Evolutionary conservation across 1,284 basidiomycete genomes (phyloP).

Genomic region (Malassezia nana): DNA sequence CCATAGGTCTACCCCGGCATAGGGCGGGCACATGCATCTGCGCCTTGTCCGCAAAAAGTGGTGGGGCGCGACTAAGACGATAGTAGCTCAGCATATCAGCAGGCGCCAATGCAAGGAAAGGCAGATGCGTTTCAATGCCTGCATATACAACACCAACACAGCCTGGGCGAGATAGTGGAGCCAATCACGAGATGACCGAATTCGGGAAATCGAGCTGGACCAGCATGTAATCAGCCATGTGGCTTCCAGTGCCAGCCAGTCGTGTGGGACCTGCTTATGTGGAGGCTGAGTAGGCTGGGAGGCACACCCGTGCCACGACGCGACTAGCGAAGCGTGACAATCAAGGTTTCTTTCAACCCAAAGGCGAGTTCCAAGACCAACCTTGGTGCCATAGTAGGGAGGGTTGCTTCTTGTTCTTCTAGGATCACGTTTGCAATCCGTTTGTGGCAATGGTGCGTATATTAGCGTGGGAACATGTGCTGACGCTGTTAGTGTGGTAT

Average conservation of each 20-base stretch:
- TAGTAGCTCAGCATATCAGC: neutral
- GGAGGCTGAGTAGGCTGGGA: neutral
- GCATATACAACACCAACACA: neutral
- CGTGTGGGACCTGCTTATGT: neutral
- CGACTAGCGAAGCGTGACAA: neutral
- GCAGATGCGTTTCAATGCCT: neutral
- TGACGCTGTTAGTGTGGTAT: slow-evolving; percentile 40
- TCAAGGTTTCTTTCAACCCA: neutral
- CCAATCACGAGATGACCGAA: neutral
- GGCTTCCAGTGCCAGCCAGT: neutral
- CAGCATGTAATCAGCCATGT: neutral
- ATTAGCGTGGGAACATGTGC: neutral
- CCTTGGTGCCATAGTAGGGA: neutral
- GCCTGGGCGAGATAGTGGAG: neutral
- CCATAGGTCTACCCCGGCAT: neutral
- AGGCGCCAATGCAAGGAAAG: neutral
- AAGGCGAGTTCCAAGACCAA: neutral
- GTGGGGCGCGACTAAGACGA: neutral
- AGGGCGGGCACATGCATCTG: neutral
- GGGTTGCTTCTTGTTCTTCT: neutral
- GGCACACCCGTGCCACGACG: neutral
- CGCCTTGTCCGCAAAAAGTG: neutral
- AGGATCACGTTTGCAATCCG: neutral
- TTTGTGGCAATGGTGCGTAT: slow-evolving; percentile 4
- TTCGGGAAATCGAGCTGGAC: neutral